Evolutionary conservation across 2,329 filamentous ascomycete genomes (phyloP), one percentile per base, ranked within the genome.

Genomic region (Fusarium cicatricum): DNA sequence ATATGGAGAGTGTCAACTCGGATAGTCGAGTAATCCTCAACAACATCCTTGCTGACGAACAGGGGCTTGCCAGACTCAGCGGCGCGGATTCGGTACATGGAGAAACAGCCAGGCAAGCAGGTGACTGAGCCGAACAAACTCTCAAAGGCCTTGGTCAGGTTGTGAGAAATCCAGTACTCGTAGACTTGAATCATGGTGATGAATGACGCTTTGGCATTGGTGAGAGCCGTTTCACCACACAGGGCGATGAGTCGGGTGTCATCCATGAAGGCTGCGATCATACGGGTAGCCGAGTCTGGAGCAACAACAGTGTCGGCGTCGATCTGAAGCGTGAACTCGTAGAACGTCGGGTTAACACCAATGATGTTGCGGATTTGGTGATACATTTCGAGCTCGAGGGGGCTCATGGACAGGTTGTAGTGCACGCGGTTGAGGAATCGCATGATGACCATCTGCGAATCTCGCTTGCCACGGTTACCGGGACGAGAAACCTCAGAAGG

Each of bases 131-230:
- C 95, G 72, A 99, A 99, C 69, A 99, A 83, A 78, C 90, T 95
- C 77, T 98, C 94, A 74, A 99, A 99, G 11, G 94, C 95, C 79
- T 99, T 98, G 67, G 91, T 89, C 66, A 99, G 78, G 74, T 98
- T 96, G 82, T 99, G 94, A 45, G 94, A 98, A 70, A 99, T 99
- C 80, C 93, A 99, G 83, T 99, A 99, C 77, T 99, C 94, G 82
- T 98, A 99, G 29, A 99, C 94, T 77, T 99, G 95, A 74, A 99
- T 99, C 94, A 98, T 98, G 45, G 95, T 99, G 65, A 96, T 87
- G 71, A 96, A 92, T 1, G 94, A 97, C 7, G 90, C 84, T 75
- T 97, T 97, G 56, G 92, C 90, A 72, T 99, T 99, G 60, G 89
- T 93, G 41, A 99, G 82, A 14, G 90, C 90, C 1, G 95, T 99